phyloP scores from a whole-genome alignment of 225 moss, liverwort and hornwort species.

The Bryum argenteum region DNA sequence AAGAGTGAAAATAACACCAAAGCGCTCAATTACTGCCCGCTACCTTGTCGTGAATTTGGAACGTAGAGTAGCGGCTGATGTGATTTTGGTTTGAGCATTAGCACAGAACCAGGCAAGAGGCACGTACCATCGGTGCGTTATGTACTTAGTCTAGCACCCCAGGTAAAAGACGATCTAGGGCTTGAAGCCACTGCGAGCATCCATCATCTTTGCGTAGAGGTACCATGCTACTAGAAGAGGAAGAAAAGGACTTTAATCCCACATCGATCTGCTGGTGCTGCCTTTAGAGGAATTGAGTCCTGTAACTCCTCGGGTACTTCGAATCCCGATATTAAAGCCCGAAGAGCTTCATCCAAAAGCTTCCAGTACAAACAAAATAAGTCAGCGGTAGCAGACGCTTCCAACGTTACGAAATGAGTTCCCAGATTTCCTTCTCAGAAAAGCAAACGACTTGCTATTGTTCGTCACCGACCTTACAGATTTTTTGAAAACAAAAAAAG shows the following conservation, averaged over 20 bases:
- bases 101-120: conserved; percentile 16
- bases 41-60: conserved; percentile 82
- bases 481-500: too few relatives aligned
- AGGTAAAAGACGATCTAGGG: conserved; percentile 69
- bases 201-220: conserved; percentile 48
- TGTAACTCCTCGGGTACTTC: conserved; percentile 71
- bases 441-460: conserved; percentile 1
- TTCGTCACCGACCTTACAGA: not conserved
- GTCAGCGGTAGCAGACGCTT: conserved; percentile 29
- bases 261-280: conserved; percentile 48
- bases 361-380: conserved; percentile 39
- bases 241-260: conserved; percentile 44
- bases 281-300: conserved; percentile 66
- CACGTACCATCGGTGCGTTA: conserved; percentile 78
- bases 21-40: too few relatives aligned
- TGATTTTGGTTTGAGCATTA: conserved; percentile 15
- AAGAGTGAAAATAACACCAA: conserved; percentile 2
- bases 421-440: not conserved
- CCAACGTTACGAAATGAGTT: conserved; percentile 4
- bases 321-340: conserved; percentile 76
- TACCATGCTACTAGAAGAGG: conserved; percentile 32
- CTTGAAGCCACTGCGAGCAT: conserved; percentile 73
- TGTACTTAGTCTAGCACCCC: conserved; percentile 65
- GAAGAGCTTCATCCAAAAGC: conserved; percentile 94
- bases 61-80: conserved; percentile 33